phyloP scores from a whole-genome alignment of 2,329 filamentous ascomycete genomes.

The Colletotrichum navitas region DNA sequence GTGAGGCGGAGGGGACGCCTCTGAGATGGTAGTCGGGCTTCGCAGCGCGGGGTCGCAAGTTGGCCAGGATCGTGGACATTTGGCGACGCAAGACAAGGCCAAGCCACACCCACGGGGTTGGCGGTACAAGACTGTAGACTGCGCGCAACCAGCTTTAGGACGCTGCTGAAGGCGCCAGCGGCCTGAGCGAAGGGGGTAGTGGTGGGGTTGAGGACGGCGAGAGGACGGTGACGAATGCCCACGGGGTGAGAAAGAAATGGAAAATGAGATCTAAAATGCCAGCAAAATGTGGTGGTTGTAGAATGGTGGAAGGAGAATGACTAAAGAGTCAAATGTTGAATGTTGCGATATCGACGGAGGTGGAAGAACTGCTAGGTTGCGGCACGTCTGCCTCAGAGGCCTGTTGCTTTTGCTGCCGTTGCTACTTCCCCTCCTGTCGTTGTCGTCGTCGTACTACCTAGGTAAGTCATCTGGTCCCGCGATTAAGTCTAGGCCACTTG shows the following conservation, averaged over 20 bases:
- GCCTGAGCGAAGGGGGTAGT: constrained; percentile 28
- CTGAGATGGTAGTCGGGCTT: constrained; percentile 34
- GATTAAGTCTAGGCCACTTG: constrained; percentile 9
- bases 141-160: constrained; percentile 35
- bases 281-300: constrained; percentile 24
- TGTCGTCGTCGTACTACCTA: background rate
- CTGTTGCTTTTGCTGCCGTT: constrained; percentile 24
- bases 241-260: constrained; percentile 1
- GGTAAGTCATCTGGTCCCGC: background rate
- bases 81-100: constrained; percentile 40
- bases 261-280: constrained; percentile 30
- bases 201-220: background rate
- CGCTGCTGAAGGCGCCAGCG: constrained; percentile 20
- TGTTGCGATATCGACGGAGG: constrained; percentile 39
- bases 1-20: constrained; percentile 18
- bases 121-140: constrained; percentile 34
- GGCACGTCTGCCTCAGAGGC: constrained; percentile 40
- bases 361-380: constrained; percentile 27
- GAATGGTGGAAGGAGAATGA: constrained; percentile 24
- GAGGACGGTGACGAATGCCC: constrained; percentile 3
- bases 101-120: constrained; percentile 40
- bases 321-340: constrained; percentile 33
- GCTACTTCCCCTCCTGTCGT: background rate
- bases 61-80: constrained; percentile 41
- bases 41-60: constrained; percentile 42